These are phyloP conservation scores for Monosporascus sp. DNA, from an alignment of 2,329 filamentous ascomycete species.

Conservation along the genomic window DNA sequence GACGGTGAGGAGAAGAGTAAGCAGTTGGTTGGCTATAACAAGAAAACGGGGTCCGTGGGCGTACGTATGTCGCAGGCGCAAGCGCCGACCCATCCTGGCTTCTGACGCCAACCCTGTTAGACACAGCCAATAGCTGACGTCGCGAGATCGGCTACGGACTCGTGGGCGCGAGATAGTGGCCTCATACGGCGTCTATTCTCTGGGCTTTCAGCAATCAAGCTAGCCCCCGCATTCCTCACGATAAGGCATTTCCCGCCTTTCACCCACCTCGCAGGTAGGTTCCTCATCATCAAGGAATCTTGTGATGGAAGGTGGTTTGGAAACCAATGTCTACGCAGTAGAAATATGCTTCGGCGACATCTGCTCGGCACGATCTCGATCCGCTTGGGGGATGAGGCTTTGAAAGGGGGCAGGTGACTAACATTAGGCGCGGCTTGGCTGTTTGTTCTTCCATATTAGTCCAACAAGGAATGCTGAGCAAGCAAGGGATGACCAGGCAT, in stretches of 20 bases:
- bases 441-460: background rate
- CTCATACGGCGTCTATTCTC: conserved; percentile 22
- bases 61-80: conserved; percentile 28
- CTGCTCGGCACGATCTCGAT: no score
- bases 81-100: conserved; percentile 29
- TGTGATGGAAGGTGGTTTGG: no score
- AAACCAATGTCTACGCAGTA: no score
- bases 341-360: no score
- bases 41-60: conserved; percentile 21
- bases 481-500: background rate
- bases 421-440: background rate
- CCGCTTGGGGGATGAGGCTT: no score
- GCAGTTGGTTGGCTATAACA: conserved; percentile 34
- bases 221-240: conserved; percentile 14
- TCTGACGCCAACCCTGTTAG: conserved; percentile 16
- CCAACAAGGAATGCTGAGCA: background rate
- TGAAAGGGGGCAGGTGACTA: background rate
- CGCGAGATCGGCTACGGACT: conserved; percentile 24
- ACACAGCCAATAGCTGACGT: conserved; percentile 18
- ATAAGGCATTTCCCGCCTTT: background rate
- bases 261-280: no score
- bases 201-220: background rate
- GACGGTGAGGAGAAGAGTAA: conserved; percentile 12
- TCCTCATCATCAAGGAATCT: no score
- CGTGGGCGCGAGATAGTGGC: conserved; percentile 13